Percentiles rank a stretch among this genome's conserved stretches.
Conservation (phyloP, 257 asterid species). For the Eustoma russellianum region DNA sequence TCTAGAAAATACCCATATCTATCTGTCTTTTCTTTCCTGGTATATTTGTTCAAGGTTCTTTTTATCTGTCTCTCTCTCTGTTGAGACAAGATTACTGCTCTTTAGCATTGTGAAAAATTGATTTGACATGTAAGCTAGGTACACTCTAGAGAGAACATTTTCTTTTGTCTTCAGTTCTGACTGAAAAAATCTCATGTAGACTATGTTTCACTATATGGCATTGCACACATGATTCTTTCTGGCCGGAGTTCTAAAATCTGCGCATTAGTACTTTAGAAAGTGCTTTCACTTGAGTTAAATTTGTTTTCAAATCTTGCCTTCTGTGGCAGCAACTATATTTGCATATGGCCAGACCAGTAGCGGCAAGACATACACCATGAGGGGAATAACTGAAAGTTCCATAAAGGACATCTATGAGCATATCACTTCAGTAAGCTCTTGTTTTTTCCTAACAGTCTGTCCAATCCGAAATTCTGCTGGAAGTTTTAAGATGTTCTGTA, state of each 20-base stretch:
- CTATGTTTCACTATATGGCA: neutral
- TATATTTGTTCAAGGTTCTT: too few species aligned
- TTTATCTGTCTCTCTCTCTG: too few species aligned
- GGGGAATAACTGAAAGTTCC: constrained; percentile 82
- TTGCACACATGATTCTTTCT: neutral
- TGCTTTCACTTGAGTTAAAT: neutral
- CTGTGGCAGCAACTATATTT: constrained; percentile 72
- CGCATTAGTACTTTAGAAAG: constrained; percentile 1
- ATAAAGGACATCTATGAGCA: constrained; percentile 76
- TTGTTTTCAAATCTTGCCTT: constrained; percentile 5
- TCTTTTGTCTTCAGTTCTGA: too few species aligned
- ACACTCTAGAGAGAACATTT: too few species aligned
- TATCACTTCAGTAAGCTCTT: constrained; percentile 42
- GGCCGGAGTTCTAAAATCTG: neutral
- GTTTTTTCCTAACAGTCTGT: constrained; percentile 4
- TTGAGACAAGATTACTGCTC: too few species aligned
- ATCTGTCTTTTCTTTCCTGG: too few species aligned
- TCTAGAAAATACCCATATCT: too few species aligned
- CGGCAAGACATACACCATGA: constrained; percentile 95
- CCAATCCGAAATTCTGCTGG: neutral
- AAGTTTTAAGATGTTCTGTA: constrained; percentile 1
- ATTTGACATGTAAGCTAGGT: too few species aligned
- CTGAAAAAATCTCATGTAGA: too few species aligned
- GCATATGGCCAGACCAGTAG: constrained; percentile 98
- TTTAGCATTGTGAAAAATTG: too few species aligned